Conservation (phyloP, 2,329 filamentous ascomycete genomes). For the Exophiala viscosa region DNA sequence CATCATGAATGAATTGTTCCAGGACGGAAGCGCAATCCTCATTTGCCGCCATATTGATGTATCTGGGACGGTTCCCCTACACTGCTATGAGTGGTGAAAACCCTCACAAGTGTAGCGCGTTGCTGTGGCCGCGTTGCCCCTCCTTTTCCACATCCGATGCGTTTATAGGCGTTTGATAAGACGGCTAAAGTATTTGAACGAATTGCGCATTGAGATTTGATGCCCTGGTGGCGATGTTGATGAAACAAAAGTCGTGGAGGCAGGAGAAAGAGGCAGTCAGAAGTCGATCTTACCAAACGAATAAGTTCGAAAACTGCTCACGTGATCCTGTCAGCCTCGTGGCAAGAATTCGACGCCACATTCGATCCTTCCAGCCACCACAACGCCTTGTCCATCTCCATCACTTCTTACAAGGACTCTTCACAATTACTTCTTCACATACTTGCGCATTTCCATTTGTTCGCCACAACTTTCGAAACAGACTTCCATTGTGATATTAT, state of each 20-base stretch:
- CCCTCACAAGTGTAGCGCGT: not conserved
- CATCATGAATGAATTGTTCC: constrained; percentile 65
- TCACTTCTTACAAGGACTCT: not conserved
- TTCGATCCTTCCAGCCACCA: not conserved
- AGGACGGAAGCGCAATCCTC: constrained; percentile 63
- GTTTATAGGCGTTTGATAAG: too few relatives aligned
- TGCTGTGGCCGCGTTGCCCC: too few relatives aligned
- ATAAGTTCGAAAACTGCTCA: not conserved
- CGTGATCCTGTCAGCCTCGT: not conserved
- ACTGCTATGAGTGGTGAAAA: not conserved
- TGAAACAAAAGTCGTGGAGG: not conserved
- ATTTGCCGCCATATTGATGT: constrained; percentile 43
- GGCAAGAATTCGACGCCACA: not conserved
- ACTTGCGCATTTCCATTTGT: too few relatives aligned
- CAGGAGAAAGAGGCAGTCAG: not conserved
- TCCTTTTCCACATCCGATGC: too few relatives aligned
- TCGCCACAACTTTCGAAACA: too few relatives aligned
- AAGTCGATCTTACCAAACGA: not conserved
- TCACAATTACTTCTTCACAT: not conserved
- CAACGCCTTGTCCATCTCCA: not conserved
- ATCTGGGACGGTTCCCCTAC: not conserved
- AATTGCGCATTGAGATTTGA: not conserved
- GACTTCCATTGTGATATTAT: too few relatives aligned
- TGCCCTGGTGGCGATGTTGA: not conserved
- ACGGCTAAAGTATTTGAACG: too few relatives aligned